Conservation (phyloP, 306 rosid species). For the Rubus idaeus region DNA sequence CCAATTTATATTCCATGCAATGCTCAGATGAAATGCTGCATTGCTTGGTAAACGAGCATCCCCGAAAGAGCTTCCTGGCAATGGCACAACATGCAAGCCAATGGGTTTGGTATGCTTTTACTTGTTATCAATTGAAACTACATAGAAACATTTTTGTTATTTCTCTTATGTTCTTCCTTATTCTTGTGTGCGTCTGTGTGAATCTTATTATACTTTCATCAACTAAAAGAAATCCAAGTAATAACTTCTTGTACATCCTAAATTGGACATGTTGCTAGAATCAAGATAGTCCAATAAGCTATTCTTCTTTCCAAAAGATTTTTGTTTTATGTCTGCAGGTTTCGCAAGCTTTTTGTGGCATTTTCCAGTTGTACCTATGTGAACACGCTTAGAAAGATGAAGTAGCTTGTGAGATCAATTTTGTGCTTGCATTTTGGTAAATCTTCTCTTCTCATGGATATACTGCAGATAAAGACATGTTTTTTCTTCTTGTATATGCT, state of each 20-base stretch:
- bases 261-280: constrained; percentile 4
- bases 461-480: not conserved
- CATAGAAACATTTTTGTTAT: constrained; percentile 1
- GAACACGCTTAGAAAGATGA: constrained; percentile 55
- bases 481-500: not conserved
- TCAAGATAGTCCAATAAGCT: not conserved
- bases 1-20: constrained; percentile 44
- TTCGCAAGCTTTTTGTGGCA: constrained; percentile 75
- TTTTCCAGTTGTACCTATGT: constrained; percentile 84
- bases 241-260: not conserved
- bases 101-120: constrained; percentile 75
- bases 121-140: constrained; percentile 11
- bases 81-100: constrained; percentile 93
- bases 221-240: not conserved
- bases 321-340: constrained; percentile 55
- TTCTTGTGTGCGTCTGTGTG: not conserved
- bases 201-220: not conserved
- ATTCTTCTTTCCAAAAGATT: not conserved
- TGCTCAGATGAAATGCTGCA: constrained; percentile 45
- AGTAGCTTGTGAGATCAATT: not conserved
- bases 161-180: not conserved
- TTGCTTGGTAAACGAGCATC: constrained; percentile 64
- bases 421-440: not conserved
- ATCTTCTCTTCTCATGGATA: not conserved
- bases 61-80: constrained; percentile 60